Evolutionary conservation across 208 protist genomes (phyloP), one percentile per base, ranked within the genome.

Genomic region (Trypanosoma melophagium): DNA sequence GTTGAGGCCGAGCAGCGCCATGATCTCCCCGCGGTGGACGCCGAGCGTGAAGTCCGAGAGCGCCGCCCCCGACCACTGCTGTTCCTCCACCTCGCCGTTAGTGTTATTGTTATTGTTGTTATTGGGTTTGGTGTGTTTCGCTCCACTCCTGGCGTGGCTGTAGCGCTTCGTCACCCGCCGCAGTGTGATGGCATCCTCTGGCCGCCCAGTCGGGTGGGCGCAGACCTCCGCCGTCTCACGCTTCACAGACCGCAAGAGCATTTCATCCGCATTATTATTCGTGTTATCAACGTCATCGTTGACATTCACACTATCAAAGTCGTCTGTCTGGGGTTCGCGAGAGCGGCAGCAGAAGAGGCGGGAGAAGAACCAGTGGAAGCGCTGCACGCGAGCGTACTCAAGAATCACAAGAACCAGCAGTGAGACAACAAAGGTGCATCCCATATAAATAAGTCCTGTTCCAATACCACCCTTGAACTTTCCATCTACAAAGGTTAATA

Each of bases 1-100:
- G 73, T 98, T 98, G 17, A 90, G 80, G n/a, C 95, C 95, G 38
- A 97, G 76, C 58, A 98, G 74, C 17, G 76, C 79, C 69, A 96
- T 79, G 57, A 94, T 80, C 74, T 97, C 88, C 41, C 87, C 88
- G 54, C 75, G 74, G 13, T 76, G 71, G 63, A 96, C 88, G 49
- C 86, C 83, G 41, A 96, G 63, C 7, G 83, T 86, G 25, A 94
- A 22, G 67, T 96, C 83, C 14, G 78, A 41, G 3, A 96, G 67
- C 28, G 88, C 88, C 28, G 28, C 5, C 28, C 1, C 28, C 28
- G 3, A 5, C 28, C 28, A 5, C 28, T 5, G 28, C 1, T n/a
- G n/a, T n/a, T n/a, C 28, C 5, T 5, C 28, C 28, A 35, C 28
- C 28, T 1, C 28, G 5, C 28, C 1, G 28, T 35, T 35, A 5